These are phyloP conservation scores for Quillaja saponaria DNA, from an alignment of 306 rosid species.

Conservation along the genomic window DNA sequence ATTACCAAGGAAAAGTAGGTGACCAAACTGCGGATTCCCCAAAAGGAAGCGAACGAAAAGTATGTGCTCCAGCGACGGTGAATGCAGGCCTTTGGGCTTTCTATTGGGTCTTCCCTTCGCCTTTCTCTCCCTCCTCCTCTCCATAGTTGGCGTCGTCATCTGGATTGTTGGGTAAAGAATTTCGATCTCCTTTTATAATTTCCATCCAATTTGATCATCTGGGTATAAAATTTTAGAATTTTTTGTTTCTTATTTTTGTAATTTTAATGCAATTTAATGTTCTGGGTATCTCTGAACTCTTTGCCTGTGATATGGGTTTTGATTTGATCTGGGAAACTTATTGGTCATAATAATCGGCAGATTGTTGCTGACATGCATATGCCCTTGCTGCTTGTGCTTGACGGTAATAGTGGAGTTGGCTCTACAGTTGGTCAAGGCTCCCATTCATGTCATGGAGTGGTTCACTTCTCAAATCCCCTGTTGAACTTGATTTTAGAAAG, in stretches of 20 bases:
- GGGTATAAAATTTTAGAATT: background rate
- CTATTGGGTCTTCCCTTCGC: slow-evolving; percentile 91
- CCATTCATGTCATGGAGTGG: slow-evolving; percentile 86
- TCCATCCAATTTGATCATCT: slow-evolving; percentile 7
- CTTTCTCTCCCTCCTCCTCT: slow-evolving; percentile 61
- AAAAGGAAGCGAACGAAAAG: background rate
- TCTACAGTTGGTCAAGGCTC: slow-evolving; percentile 72
- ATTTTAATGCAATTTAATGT: slow-evolving; percentile 10
- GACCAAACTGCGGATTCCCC: background rate
- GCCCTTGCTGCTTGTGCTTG: slow-evolving; percentile 85
- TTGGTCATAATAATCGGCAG: slow-evolving; percentile 32
- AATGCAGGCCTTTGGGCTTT: slow-evolving; percentile 91
- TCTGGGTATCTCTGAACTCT: slow-evolving; percentile 16
- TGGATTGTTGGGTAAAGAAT: slow-evolving; percentile 75
- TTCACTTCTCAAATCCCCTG: slow-evolving; percentile 85
- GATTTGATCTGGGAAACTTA: background rate
- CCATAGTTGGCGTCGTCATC: slow-evolving; percentile 63
- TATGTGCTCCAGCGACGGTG: slow-evolving; percentile 76
- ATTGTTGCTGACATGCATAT: slow-evolving; percentile 71
- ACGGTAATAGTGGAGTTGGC: slow-evolving; percentile 86
- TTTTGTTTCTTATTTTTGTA: background rate
- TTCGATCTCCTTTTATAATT: background rate
- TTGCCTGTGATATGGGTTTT: slow-evolving; percentile 8
- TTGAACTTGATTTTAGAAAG: slow-evolving; percentile 11
- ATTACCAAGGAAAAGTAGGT: background rate